phyloP scores from a whole-genome alignment of 495 filamentous ascomycete species.

The Pyrenula massariospora region DNA sequence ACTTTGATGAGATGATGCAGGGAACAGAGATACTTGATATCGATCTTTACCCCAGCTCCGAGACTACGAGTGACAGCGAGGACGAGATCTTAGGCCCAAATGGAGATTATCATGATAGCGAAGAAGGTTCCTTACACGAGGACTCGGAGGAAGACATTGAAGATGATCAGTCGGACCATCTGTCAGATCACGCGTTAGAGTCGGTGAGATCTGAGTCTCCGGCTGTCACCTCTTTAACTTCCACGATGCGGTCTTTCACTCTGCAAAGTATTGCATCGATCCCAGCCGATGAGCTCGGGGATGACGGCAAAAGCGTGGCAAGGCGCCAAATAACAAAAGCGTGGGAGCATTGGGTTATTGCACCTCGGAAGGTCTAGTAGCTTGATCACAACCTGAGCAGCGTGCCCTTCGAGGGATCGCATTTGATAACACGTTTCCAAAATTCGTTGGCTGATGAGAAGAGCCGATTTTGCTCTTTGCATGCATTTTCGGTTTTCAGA shows the following conservation, averaged over 20 bases:
- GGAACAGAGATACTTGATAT: background rate
- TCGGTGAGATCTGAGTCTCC: background rate
- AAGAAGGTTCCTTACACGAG: background rate
- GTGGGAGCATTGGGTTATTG: background rate
- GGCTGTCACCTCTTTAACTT: background rate
- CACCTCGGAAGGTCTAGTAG: background rate
- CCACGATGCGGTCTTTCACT: background rate
- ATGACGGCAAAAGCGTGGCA: background rate
- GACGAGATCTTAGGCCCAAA: background rate
- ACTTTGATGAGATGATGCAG: conserved; percentile 33
- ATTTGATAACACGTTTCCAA: too few relatives aligned
- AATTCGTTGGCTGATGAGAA: too few relatives aligned
- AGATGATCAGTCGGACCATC: background rate
- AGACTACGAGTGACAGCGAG: background rate
- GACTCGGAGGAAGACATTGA: background rate
- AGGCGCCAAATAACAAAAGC: conserved; percentile 1
- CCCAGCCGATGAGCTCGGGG: background rate
- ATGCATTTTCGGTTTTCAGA: too few relatives aligned
- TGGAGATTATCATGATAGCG: background rate
- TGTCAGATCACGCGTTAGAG: background rate
- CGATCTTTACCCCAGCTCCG: background rate
- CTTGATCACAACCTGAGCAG: too few relatives aligned
- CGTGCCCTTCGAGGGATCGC: too few relatives aligned
- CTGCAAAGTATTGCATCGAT: background rate
- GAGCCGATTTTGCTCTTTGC: too few relatives aligned